Conservation (phyloP, 345 rosid genomes). For the Trapa incisa region DNA sequence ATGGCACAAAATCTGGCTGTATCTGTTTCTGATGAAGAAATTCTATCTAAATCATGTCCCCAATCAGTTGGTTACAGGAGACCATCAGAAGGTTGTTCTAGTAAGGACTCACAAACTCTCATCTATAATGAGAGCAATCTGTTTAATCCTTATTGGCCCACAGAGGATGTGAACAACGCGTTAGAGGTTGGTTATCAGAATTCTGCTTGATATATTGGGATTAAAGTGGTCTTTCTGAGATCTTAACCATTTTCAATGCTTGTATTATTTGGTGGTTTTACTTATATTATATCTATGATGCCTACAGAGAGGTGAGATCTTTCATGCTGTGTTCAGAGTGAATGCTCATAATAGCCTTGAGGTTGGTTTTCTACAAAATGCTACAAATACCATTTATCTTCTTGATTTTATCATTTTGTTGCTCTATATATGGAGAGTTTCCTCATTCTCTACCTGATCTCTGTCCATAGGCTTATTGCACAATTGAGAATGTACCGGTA, state of each 20-base stretch:
- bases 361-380: constrained; percentile 28
- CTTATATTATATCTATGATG: constrained; percentile 1
- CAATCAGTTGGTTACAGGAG: constrained; percentile 25
- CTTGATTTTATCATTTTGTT: not conserved
- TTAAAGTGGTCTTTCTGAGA: not conserved
- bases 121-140: constrained; percentile 20
- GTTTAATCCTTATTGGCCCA: constrained; percentile 51
- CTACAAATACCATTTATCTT: not conserved
- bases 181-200: constrained; percentile 47
- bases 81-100: constrained; percentile 16
- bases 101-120: constrained; percentile 21
- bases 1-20: constrained; percentile 10
- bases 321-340: constrained; percentile 52
- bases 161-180: constrained; percentile 40
- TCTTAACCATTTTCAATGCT: not conserved
- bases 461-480: constrained; percentile 71
- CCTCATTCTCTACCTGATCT: not conserved
- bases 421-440: not conserved
- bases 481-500: constrained; percentile 71
- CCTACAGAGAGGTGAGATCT: constrained; percentile 64
- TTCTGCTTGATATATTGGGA: constrained; percentile 4
- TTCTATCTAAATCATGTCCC: constrained; percentile 33
- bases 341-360: constrained; percentile 78
- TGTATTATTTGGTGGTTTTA: not conserved
- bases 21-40: constrained; percentile 20